Base-by-base conservation (phyloP, 1,284 basidiomycete species). In the Volvariella volvacea region DNA sequence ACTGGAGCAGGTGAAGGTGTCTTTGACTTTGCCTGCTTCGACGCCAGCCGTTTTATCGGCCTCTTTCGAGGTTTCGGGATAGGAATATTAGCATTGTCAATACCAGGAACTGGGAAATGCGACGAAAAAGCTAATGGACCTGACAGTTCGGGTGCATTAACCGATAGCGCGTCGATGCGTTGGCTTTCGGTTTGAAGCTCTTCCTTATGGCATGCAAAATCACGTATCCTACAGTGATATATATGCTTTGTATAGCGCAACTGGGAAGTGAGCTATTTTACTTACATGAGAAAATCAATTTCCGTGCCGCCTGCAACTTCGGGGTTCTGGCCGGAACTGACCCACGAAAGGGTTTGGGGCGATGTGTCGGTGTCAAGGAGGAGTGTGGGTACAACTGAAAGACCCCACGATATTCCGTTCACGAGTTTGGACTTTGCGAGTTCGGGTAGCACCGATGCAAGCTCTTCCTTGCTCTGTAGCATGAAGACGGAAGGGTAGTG, bases 381-480 rank as follows among this genome's bases (percentile, higher is more conserved):
- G 4, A 67, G 42, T 31, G 61, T 55, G 4, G 65, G 62, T 2
- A 57, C 59, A n/a, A 59, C 51, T 4, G 59, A 62, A 15, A 55
- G 40, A 22, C 52, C 45, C 60, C 64, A 65, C 10, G 64, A 60
- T 9, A 67, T 40, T 14, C 60, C 60, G 39, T 65, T 65, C 37
- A 53, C 41, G 19, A 55, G 54, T 48, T 54, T 60, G 0, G 61
- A 41, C n/a, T 52, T 53, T 16, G 50, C 40, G 37, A 66, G 48
- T 47, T 64, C 63, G 7, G 62, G 59, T 32, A 63, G 45, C 17
- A 60, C 54, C 2, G 59, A 54, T 4, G 56, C 34, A 14, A 65
- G 50, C 43, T 66, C 63, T 33, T 58, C 54, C 50, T 55, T 58
- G 40, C 51, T 61, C 64, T 66, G 43, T 2, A 32, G 25, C 12